Evolutionary conservation across 139 green algal species (phyloP), one percentile per base, ranked within the genome.

Genomic region (Chlorella sp.): DNA sequence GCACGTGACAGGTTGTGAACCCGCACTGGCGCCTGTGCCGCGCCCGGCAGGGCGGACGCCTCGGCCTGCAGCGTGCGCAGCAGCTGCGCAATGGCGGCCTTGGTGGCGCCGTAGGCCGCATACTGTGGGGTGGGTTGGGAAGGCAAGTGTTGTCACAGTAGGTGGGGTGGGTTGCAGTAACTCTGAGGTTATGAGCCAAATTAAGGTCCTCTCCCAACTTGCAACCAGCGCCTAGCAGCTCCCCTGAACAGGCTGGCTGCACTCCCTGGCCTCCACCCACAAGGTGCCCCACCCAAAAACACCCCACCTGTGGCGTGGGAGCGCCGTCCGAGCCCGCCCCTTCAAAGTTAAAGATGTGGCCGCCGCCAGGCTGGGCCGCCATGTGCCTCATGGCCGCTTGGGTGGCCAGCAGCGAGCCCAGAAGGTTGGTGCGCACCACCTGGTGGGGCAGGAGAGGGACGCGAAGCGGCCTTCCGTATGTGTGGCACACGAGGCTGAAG

Each of bases 281-380:
- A n/a, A n/a, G n/a, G n/a, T n/a, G n/a, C n/a, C n/a, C n/a, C n/a
- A n/a, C n/a, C n/a, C n/a, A n/a, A n/a, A n/a, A n/a, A n/a, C n/a
- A n/a, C n/a, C n/a, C n/a, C 23, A 73, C 78, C 78, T 83, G 34
- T 17, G 95, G 95, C 0, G 94, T 98, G 63, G 95, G 68, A 28
- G 73, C 57, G 69, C 94, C 94, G 79, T 97, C 95, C 3, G 92
- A 90, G 3, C 92, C 94, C 0, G 94, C 94, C 2, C 96, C 96
- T 47, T 98, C 95, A 89, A 98, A 94, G 81, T 97, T 96, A 91
- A 98, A 98, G 9, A 98, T 82, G 89, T 98, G 96, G 3, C 96
- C 96, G 26, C 89, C 83, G 39, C 69, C 26, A 47, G 47, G 62
- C 82, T 96, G 94, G 25, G n/a, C n/a, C 34, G 23, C 47, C 88